phyloP scores from a whole-genome alignment of 192 early-diverging fungal species.

The Coemansia sp. region DNA sequence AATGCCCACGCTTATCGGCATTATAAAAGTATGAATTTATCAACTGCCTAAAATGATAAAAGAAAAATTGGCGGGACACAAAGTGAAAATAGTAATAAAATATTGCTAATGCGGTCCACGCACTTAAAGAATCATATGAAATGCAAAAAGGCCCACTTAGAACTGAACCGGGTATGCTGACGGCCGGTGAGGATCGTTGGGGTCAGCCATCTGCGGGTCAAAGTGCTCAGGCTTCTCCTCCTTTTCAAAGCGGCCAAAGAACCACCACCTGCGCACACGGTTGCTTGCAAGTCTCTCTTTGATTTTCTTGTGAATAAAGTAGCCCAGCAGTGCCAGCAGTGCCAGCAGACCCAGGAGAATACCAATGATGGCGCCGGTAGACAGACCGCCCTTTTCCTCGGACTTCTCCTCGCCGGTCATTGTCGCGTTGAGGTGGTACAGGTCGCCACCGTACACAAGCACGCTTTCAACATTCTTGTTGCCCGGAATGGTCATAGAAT shows the following conservation, averaged over 20 bases:
- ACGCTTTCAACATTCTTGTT: conserved; percentile 8
- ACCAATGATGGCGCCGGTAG: conserved; percentile 13
- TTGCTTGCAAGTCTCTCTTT: conserved; percentile 6
- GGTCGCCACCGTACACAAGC: conserved; percentile 29
- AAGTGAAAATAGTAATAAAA: not conserved
- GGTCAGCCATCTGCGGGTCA: conserved; percentile 2
- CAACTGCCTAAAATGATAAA: not conserved
- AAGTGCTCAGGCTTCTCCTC: conserved; percentile 8
- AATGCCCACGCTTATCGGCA: not conserved
- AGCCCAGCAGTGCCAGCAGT: conserved; percentile 17
- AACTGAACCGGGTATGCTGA: conserved; percentile 12
- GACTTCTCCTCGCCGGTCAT: not conserved
- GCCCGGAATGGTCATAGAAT: conserved; percentile 32
- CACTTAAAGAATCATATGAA: not conserved
- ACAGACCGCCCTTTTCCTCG: conserved; percentile 5
- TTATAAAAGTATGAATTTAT: not conserved
- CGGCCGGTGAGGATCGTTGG: conserved; percentile 17
- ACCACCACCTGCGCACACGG: conserved; percentile 40
- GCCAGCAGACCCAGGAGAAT: conserved; percentile 16
- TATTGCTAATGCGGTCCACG: too few species aligned
- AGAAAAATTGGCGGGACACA: not conserved
- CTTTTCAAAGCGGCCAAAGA: conserved; percentile 30
- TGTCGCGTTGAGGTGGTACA: conserved; percentile 15
- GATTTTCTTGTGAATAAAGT: conserved; percentile 8
- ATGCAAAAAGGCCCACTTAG: conserved; percentile 6